phyloP scores from a whole-genome alignment of 495 filamentous ascomycete genomes.

The Neurospora sp. region DNA sequence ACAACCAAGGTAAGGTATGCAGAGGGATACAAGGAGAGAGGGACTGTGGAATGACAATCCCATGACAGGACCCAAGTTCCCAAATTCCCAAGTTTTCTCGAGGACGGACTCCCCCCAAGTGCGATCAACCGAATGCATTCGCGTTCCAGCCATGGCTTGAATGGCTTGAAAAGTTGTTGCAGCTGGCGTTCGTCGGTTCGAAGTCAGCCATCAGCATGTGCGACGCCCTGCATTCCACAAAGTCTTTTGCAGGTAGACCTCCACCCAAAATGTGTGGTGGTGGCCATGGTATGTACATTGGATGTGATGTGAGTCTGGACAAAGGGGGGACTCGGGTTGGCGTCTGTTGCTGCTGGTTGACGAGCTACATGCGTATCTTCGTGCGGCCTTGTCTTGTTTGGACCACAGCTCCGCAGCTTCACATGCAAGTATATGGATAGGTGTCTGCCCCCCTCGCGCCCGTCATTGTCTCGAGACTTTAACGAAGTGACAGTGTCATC shows the following conservation, averaged over 20 bases:
- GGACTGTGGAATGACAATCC: neutral
- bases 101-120: neutral
- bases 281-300: neutral
- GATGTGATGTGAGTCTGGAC: neutral
- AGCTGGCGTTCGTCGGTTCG: neutral
- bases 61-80: neutral
- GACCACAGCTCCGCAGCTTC: neutral
- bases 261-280: neutral
- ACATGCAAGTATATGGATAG: neutral
- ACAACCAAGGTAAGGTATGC: neutral
- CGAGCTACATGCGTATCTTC: neutral
- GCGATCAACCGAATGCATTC: neutral
- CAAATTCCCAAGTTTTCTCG: neutral
- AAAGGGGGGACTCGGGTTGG: neutral
- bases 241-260: neutral
- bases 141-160: neutral
- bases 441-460: neutral
- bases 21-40: neutral
- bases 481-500: neutral
- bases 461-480: neutral
- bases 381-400: neutral
- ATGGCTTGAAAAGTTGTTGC: neutral
- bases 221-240: neutral
- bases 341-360: neutral
- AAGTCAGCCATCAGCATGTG: neutral